Evolutionary conservation across 768 basidiomycete species (phyloP), one percentile per base, ranked within the genome.

Genomic region (Mycena metata): DNA sequence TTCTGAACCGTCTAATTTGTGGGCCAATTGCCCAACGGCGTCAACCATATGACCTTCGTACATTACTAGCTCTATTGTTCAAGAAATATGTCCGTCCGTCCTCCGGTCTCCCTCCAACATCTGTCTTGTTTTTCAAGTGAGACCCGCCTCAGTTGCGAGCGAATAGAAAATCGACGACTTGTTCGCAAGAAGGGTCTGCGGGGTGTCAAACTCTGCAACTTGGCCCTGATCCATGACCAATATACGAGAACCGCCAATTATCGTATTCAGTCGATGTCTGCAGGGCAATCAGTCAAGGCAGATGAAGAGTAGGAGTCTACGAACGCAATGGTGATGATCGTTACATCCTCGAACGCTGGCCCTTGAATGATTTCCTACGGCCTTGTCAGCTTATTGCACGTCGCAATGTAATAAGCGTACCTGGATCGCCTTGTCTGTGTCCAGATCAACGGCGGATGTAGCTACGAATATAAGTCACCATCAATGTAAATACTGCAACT

Each of bases 381-480:
- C 3, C 19, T 33, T 19, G 64, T 51, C 42, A 23, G 16, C n/a
- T 12, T 3, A 42, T 17, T 33, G 19, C 5, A 41, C 17, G 21
- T 26, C 15, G 15, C 23, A 4, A 30, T 21, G 12, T 5, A 3
- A 36, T 11, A 8, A 51, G 19, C 10, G 23, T 16, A 66, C 65
- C 81, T 98, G 96, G 69, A 96, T 93, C 33, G 92, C 92, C 64
- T 86, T 86, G 76, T 97, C 96, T 11, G 95, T 96, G 75, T 96
- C 94, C 39, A 96, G 82, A 78, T 96, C 96, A 56, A 96, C 94
- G 21, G 95, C 94, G 42, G 91, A 94, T 7, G 95, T 96, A 3
- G 95, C 93, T 92, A 41, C 9, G 58, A 55, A 30, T 62, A 68
- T 36, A 60, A 63, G 35, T 60, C 21, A 52, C 19, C 15, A 63